phyloP scores from a whole-genome alignment of 306 rosid genomes.

The Medicago ruthenica region DNA sequence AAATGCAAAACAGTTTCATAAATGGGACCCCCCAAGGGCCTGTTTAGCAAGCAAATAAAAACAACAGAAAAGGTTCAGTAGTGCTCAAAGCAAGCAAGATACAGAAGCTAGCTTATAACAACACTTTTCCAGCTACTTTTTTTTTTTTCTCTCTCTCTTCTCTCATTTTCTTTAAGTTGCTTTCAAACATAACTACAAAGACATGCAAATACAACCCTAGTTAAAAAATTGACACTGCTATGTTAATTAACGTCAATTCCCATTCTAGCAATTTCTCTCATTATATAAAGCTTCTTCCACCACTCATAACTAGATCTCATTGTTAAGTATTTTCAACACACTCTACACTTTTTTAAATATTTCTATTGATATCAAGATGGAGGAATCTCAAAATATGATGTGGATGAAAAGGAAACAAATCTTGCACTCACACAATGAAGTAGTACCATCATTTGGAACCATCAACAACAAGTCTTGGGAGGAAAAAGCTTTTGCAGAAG shows the following conservation, averaged over 20 bases:
- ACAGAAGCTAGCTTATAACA: slow-evolving; percentile 17
- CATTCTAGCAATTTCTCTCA: slow-evolving; percentile 6
- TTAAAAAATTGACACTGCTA: slow-evolving; percentile 1
- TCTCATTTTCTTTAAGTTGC: slow-evolving; percentile 39
- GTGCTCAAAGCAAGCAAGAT: slow-evolving; percentile 5
- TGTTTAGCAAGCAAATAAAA: slow-evolving; percentile 6
- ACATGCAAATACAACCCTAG: slow-evolving; percentile 34
- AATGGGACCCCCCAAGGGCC: slow-evolving; percentile 44
- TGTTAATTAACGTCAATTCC: slow-evolving; percentile 34
- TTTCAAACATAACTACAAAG: slow-evolving; percentile 42
- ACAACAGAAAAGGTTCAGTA: slow-evolving; percentile 19
- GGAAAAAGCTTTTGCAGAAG: slow-evolving; percentile 86
- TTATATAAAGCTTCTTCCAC: slow-evolving; percentile 40
- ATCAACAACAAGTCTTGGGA: slow-evolving; percentile 60
- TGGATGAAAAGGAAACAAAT: slow-evolving; percentile 59
- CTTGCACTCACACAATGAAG: slow-evolving; percentile 46
- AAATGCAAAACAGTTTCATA: slow-evolving; percentile 53
- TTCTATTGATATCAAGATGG: slow-evolving; percentile 38
- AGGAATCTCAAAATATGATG: slow-evolving; percentile 49
- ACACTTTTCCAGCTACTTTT: slow-evolving; percentile 35
- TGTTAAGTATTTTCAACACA: not conserved
- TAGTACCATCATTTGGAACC: slow-evolving; percentile 35
- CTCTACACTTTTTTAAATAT: not conserved
- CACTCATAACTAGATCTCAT: slow-evolving; percentile 14
- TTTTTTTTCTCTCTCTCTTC: slow-evolving; percentile 53